phyloP scores from a whole-genome alignment of 2,329 filamentous ascomycete genomes.

The Xylariaceae sp. region DNA sequence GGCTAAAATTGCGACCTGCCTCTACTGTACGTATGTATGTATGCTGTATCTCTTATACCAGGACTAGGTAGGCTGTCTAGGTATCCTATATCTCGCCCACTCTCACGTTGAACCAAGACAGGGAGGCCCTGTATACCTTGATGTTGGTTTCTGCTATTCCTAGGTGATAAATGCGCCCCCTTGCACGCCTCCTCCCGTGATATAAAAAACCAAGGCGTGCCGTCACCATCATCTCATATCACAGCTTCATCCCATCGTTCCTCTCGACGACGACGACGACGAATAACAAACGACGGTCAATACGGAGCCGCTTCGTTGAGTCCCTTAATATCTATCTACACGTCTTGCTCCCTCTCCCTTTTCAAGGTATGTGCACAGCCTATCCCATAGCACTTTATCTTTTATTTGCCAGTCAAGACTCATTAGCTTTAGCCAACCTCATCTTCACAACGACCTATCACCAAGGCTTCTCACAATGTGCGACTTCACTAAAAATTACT shows the following conservation, averaged over 20 bases:
- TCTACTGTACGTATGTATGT: constrained; percentile 29
- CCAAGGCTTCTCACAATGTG: constrained; percentile 51
- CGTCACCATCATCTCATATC: constrained; percentile 28
- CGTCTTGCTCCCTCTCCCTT: not conserved
- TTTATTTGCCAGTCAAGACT: constrained; percentile 10
- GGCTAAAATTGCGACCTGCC: constrained; percentile 35
- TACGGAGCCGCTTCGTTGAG: not conserved
- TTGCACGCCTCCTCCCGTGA: constrained; percentile 23
- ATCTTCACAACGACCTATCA: not conserved
- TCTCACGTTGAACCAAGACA: constrained; percentile 31
- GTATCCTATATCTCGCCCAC: constrained; percentile 31
- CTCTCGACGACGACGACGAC: not conserved
- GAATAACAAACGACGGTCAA: constrained; percentile 4
- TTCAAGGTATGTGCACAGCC: constrained; percentile 20
- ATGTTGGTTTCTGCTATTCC: constrained; percentile 24
- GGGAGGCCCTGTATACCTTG: constrained; percentile 35
- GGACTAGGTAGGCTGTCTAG: constrained; percentile 28
- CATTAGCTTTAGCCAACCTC: constrained; percentile 8
- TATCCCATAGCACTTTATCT: not conserved
- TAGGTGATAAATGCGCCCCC: constrained; percentile 23
- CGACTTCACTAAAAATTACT: constrained; percentile 76
- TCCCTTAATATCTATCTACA: too few species aligned
- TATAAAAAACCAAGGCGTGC: constrained; percentile 37
- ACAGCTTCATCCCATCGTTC: constrained; percentile 15
- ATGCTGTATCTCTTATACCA: constrained; percentile 20